Evolutionary conservation across 768 basidiomycete genomes (phyloP), one percentile per base, ranked within the genome.

Genomic region (Phaffia tasmanica): DNA sequence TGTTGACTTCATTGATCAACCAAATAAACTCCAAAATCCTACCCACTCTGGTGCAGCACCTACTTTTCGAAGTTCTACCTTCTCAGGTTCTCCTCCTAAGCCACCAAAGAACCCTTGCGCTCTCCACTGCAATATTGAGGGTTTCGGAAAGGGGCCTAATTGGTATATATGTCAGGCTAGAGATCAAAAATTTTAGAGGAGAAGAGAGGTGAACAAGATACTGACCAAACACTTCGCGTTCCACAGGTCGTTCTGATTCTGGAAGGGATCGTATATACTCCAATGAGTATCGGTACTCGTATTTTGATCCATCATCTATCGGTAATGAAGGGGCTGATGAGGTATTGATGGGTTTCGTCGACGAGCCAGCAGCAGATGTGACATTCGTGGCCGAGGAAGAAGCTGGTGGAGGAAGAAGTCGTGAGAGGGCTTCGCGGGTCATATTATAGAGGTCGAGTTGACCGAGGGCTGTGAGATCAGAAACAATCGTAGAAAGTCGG

Each of bases 51-150:
- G 35, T 23, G 29, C 47, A 14, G 59, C 63, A 1, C 83, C 87
- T 0, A 82, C 79, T 64, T 75, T 78, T 50, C 88, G 81, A 42
- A 93, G 81, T 67, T 84, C 82, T 42, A 94, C 84, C 72, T 89
- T 87, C 73, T 87, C 67, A 9, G 53, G 55, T 49, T 23, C 55
- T 7, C 61, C 88, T 18, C 89, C 91, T 0, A 76, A 73, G 1
- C 79, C 69, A 14, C 91, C 91, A 75, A 94, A 94, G 73, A 90
- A 94, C 3, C 82, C 79, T 0, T 88, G 88, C 62, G 82, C 82
- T 74, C 81, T 82, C 91, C 91, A 94, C 3, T 81, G 80, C 35
- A 42, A 42, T 42, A 42, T 42, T 11, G 35, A 42, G 35, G 35
- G 35, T 42, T 42, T 42, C 11, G 35, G 35, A 11, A 42, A 42